Evolutionary conservation across 345 rosid species (phyloP).

Genomic region (Salix caprea): DNA sequence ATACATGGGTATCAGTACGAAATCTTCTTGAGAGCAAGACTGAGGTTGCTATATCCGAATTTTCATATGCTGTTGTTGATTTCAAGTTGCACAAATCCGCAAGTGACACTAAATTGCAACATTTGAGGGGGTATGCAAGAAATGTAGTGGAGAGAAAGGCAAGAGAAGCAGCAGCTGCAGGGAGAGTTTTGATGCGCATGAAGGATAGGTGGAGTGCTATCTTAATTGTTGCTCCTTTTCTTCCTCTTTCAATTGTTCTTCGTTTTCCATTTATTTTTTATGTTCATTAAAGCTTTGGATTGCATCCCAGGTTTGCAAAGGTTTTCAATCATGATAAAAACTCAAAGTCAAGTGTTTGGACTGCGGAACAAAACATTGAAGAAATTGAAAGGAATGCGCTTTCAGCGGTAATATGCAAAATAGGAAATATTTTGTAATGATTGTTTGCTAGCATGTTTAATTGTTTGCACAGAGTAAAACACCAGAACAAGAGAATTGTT

Average conservation of each 20-base stretch:
- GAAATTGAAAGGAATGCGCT: conserved; percentile 64
- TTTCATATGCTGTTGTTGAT: too few relatives aligned
- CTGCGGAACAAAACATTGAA: conserved; percentile 66
- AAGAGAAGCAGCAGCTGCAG: too few relatives aligned
- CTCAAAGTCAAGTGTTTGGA: conserved; percentile 63
- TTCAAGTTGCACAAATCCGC: too few relatives aligned
- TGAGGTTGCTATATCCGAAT: too few relatives aligned
- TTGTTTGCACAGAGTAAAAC: background rate
- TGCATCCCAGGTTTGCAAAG: conserved; percentile 52
- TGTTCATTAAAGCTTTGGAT: conserved; percentile 16
- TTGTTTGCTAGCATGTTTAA: background rate
- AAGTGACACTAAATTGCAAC: too few relatives aligned
- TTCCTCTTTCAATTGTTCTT: background rate
- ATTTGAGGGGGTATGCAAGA: too few relatives aligned
- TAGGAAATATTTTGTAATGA: conserved; percentile 11
- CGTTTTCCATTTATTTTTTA: background rate
- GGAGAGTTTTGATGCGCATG: too few relatives aligned
- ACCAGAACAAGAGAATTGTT: too few relatives aligned
- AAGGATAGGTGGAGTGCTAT: too few relatives aligned
- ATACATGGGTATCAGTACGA: too few relatives aligned
- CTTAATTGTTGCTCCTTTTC: background rate
- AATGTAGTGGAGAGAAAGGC: too few relatives aligned
- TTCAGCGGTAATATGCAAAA: conserved; percentile 47
- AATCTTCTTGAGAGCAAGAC: too few relatives aligned
- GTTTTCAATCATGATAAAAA: conserved; percentile 57